A percentile compares a stretch with the other conserved stretches of the same genome.
phyloP scores from a whole-genome alignment of 805 yeast species.

The Debaryomyces maramus region DNA sequence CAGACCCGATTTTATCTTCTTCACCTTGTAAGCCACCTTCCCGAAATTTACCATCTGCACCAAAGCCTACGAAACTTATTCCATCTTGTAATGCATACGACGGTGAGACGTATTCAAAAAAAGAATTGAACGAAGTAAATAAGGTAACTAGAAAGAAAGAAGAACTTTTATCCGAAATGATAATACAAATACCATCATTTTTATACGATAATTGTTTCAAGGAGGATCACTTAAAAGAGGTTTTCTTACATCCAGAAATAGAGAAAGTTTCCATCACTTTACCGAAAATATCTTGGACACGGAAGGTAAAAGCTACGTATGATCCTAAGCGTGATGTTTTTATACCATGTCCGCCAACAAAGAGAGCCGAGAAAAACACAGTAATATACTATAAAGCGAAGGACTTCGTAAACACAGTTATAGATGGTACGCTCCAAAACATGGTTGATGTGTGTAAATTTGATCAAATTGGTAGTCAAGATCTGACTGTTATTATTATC shows the following conservation, averaged over 20 bases:
- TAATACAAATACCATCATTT: conserved; percentile 38
- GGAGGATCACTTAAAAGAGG: conserved; percentile 16
- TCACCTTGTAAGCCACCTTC: conserved; percentile 9
- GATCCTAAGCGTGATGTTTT: conserved; percentile 50
- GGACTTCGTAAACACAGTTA: conserved; percentile 34
- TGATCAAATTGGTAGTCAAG: conserved; percentile 9
- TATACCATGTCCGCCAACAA: conserved; percentile 48
- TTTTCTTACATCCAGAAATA: conserved; percentile 22
- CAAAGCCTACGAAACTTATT: neutral
- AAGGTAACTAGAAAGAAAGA: conserved; percentile 44
- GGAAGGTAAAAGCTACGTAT: conserved; percentile 51
- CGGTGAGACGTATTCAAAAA: conserved; percentile 17
- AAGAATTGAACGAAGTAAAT: conserved; percentile 37
- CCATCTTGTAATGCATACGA: conserved; percentile 2
- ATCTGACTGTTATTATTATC: conserved; percentile 48
- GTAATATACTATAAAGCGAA: conserved; percentile 49
- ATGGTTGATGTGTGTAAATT: conserved; percentile 3
- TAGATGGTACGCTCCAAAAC: conserved; percentile 10
- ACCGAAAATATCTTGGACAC: conserved; percentile 53
- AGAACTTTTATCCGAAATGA: conserved; percentile 52
- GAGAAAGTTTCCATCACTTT: conserved; percentile 20
- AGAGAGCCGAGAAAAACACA: conserved; percentile 44
- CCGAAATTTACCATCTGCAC: conserved; percentile 5
- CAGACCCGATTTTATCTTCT: conserved; percentile 13
- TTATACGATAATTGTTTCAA: conserved; percentile 26